Evolutionary conservation across 495 filamentous ascomycete genomes (phyloP).

Genomic region (Parathielavia appendiculata): DNA sequence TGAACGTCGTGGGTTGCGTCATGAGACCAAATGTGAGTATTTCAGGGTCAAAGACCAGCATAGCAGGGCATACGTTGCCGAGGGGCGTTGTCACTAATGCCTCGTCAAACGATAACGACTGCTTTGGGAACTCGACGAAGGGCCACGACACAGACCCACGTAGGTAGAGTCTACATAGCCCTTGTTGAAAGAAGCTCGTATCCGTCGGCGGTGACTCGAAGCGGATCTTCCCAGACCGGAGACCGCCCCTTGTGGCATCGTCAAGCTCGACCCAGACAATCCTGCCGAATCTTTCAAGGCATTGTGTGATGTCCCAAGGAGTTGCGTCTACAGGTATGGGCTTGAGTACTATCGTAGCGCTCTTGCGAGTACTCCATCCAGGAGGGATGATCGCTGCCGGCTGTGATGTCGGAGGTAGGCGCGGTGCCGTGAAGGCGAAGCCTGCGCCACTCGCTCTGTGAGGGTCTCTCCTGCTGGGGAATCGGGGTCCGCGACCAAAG

Average conservation of each 20-base stretch:
- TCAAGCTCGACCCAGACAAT: conserved; percentile 36
- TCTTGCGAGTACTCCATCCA: conserved; percentile 25
- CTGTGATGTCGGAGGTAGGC: not conserved
- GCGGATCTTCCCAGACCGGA: conserved; percentile 25
- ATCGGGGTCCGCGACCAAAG: not conserved
- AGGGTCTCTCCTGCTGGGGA: not conserved
- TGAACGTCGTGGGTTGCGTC: conserved; percentile 41
- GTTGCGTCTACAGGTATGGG: conserved; percentile 25
- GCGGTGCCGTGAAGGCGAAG: not conserved
- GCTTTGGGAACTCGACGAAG: conserved; percentile 13
- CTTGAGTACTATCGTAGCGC: conserved; percentile 24
- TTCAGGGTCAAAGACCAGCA: conserved; percentile 28
- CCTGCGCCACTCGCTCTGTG: not conserved
- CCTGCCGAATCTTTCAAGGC: conserved; percentile 29
- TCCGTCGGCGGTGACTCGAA: conserved; percentile 38
- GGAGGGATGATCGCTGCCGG: conserved; percentile 16
- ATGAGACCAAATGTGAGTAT: conserved; percentile 53
- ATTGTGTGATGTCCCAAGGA: conserved; percentile 24
- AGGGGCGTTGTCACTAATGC: conserved; percentile 22
- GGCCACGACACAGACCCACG: not conserved
- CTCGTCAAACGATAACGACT: not conserved
- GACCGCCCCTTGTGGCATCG: conserved; percentile 11
- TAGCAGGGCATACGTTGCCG: conserved; percentile 28
- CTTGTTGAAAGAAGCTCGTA: conserved; percentile 21
- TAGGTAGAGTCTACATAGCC: conserved; percentile 12